Percentiles rank a stretch among this genome's conserved stretches.
phyloP scores from a whole-genome alignment of 495 filamentous ascomycete species.

The Annulohypoxylon bovei region DNA sequence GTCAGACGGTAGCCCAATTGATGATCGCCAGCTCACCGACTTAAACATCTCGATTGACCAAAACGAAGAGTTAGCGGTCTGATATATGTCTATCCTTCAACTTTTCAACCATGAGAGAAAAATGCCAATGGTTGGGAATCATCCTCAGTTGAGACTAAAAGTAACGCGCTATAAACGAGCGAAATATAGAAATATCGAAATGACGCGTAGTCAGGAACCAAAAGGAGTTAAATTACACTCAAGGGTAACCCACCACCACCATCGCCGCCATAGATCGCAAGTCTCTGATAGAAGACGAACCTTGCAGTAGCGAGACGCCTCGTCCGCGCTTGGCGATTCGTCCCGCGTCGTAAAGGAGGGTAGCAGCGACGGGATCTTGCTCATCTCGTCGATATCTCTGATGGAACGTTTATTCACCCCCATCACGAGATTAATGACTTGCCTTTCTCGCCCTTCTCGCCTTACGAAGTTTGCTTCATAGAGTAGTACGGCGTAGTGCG shows the following conservation, averaged over 20 bases:
- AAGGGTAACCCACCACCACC: slow-evolving; percentile 3
- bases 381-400: slow-evolving; percentile 7
- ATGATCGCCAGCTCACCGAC: slow-evolving; percentile 35
- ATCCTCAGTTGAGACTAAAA: not conserved
- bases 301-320: slow-evolving; percentile 40
- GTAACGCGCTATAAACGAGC: slow-evolving; percentile 12
- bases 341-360: slow-evolving; percentile 36
- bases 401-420: slow-evolving; percentile 21
- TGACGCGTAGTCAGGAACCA: slow-evolving; percentile 5
- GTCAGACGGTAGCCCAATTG: slow-evolving; percentile 22
- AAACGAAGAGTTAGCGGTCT: slow-evolving; percentile 2
- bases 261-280: slow-evolving; percentile 10
- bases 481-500: slow-evolving; percentile 12
- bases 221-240: slow-evolving; percentile 37
- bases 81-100: not conserved
- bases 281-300: slow-evolving; percentile 6
- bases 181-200: slow-evolving; percentile 14
- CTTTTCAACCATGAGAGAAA: not conserved
- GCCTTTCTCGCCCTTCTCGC: not conserved
- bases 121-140: slow-evolving; percentile 3
- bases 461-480: slow-evolving; percentile 23
- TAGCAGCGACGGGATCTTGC: slow-evolving; percentile 38
- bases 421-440: slow-evolving; percentile 31
- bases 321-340: slow-evolving; percentile 36
- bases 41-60: slow-evolving; percentile 13